Conservation (phyloP, 768 basidiomycete species). For the Boletus rubescentipes region DNA sequence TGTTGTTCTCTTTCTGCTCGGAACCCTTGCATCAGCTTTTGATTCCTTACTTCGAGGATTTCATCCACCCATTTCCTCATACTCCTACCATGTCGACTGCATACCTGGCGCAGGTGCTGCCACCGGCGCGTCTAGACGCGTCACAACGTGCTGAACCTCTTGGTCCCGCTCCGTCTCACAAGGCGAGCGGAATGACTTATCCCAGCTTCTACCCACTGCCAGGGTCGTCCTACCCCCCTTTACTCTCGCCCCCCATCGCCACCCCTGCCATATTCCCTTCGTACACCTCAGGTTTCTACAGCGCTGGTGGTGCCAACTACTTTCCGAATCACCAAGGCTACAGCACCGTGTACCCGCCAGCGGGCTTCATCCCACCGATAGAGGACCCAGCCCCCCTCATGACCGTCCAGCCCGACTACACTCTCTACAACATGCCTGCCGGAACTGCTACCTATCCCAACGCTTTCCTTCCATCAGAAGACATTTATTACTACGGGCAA, state of each 20-base stretch:
- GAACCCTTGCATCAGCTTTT: neutral
- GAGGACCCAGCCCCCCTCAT: neutral
- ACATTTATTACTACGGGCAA: neutral
- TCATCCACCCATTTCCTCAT: neutral
- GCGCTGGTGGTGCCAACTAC: neutral
- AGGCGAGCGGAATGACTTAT: too few species aligned
- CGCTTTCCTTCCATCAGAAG: too few species aligned
- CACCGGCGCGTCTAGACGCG: neutral
- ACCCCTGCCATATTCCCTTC: neutral
- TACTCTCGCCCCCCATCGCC: neutral
- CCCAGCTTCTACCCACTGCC: neutral
- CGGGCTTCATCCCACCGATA: neutral
- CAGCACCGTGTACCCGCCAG: neutral
- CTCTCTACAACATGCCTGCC: neutral
- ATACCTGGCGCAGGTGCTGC: neutral
- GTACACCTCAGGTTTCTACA: neutral
- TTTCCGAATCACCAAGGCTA: neutral
- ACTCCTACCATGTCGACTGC: neutral
- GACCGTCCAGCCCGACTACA: neutral
- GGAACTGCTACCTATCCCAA: neutral
- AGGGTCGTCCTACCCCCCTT: neutral
- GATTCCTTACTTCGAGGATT: too few species aligned
- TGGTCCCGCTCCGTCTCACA: too few species aligned
- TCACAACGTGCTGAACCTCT: neutral
- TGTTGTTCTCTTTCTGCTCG: too few species aligned